phyloP scores from a whole-genome alignment of 345 rosid genomes.

The Salix udensis region DNA sequence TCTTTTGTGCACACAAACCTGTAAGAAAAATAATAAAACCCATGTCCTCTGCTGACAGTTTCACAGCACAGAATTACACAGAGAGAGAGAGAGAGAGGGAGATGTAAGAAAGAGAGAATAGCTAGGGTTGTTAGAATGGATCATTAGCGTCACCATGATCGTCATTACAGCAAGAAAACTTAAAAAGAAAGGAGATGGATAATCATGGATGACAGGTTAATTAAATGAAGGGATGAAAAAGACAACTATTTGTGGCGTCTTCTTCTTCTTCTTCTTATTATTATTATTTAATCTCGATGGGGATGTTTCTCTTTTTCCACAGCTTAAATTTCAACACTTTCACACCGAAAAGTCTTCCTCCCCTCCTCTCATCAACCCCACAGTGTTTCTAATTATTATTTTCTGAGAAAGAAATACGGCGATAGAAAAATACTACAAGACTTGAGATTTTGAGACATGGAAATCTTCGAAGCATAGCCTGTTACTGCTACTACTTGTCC shows the following conservation, averaged over 20 bases:
- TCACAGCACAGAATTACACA: not conserved
- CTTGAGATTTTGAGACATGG: not conserved
- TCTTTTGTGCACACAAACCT: not conserved
- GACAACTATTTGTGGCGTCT: not conserved
- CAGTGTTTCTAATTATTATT: not conserved
- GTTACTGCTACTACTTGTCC: too few relatives aligned
- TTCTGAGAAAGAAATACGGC: not conserved
- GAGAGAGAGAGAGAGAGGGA: not conserved
- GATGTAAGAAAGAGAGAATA: not conserved
- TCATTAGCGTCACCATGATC: constrained; percentile 7
- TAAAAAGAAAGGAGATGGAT: not conserved
- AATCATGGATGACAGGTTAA: not conserved
- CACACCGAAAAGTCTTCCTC: constrained; percentile 7
- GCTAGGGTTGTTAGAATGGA: constrained; percentile 1
- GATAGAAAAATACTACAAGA: too few relatives aligned
- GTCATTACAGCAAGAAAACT: constrained; percentile 9
- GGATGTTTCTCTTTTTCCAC: not conserved
- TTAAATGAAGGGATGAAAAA: not conserved
- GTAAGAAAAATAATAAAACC: not conserved
- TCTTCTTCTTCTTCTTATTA: not conserved
- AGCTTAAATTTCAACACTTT: not conserved
- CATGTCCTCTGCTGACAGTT: not conserved
- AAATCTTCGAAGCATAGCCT: too few relatives aligned
- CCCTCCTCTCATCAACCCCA: not conserved
- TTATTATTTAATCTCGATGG: not conserved